These are phyloP conservation scores for Globisporangium nagaii DNA, from an alignment of 352 stramenopile genomes.

Conservation along the genomic window DNA sequence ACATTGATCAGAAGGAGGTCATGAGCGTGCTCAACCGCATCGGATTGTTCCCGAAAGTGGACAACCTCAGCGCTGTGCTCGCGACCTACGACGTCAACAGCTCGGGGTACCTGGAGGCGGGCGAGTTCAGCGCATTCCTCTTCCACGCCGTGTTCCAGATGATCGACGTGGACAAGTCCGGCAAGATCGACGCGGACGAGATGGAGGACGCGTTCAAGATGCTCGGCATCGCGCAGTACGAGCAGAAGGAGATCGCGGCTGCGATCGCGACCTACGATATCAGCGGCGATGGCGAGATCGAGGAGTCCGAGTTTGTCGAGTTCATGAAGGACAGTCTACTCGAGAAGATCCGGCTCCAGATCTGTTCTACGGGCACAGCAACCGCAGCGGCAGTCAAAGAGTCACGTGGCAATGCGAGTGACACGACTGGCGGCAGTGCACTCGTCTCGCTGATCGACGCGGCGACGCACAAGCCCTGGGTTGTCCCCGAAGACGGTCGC, in stretches of 20 bases:
- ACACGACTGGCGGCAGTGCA: neutral
- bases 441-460: constrained; percentile 38
- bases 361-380: constrained; percentile 5
- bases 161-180: constrained; percentile 66
- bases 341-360: constrained; percentile 48
- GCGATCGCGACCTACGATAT: constrained; percentile 73
- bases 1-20: constrained; percentile 48
- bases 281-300: constrained; percentile 70
- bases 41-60: constrained; percentile 46
- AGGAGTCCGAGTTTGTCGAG: constrained; percentile 77
- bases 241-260: constrained; percentile 55
- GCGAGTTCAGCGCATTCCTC: constrained; percentile 65
- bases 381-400: neutral
- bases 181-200: constrained; percentile 74
- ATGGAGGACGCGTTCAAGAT: constrained; percentile 70
- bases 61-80: constrained; percentile 42
- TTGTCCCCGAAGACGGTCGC: constrained; percentile 49
- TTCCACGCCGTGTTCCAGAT: constrained; percentile 73
- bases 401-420: neutral
- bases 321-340: constrained; percentile 70
- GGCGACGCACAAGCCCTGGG: constrained; percentile 55
- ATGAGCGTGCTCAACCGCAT: constrained; percentile 61
- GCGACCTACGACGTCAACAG: constrained; percentile 46
- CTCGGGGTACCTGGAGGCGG: constrained; percentile 38
- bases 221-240: constrained; percentile 51